A percentile compares a stretch with the other conserved stretches of the same genome.
These are phyloP conservation scores for Tetragonia tetragonoides DNA, from an alignment of 148 eudicot species.

Conservation along the genomic window DNA sequence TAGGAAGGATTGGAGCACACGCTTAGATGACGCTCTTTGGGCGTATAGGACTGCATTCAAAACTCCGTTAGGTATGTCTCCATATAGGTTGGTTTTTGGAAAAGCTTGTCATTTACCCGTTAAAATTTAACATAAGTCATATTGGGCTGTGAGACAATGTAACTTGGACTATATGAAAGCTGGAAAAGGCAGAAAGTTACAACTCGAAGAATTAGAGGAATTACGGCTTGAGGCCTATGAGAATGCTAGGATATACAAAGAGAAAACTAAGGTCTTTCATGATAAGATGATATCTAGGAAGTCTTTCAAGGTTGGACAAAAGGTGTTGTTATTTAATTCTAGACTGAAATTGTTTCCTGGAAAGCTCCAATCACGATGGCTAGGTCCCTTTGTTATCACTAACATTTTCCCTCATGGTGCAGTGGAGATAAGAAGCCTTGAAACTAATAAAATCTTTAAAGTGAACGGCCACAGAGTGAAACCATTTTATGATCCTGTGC, in stretches of 20 bases:
- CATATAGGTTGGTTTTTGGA: conserved; percentile 7
- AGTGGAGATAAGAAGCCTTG: background rate
- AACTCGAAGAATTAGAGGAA: conserved; percentile 13
- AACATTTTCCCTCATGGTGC: no score
- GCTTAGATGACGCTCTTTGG: no score
- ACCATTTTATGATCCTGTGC: no score
- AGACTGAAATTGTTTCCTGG: background rate
- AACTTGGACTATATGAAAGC: background rate
- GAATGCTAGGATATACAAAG: background rate
- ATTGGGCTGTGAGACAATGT: conserved; percentile 7
- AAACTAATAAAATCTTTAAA: no score
- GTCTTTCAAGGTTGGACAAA: background rate
- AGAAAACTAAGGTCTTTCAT: background rate
- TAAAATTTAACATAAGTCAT: conserved; percentile 4
- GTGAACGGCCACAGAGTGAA: no score
- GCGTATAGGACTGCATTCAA: background rate
- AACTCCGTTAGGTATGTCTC: conserved; percentile 11
- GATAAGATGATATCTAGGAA: background rate
- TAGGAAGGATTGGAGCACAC: conserved; percentile 8
- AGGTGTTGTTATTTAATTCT: background rate
- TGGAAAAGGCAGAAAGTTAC: background rate
- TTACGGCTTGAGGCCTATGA: background rate
- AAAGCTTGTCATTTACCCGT: conserved; percentile 20
- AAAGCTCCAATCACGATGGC: background rate
- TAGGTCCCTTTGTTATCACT: no score